Evolutionary conservation across 1,284 basidiomycete species (phyloP).

Genomic region (Tylopilus orsonianus): DNA sequence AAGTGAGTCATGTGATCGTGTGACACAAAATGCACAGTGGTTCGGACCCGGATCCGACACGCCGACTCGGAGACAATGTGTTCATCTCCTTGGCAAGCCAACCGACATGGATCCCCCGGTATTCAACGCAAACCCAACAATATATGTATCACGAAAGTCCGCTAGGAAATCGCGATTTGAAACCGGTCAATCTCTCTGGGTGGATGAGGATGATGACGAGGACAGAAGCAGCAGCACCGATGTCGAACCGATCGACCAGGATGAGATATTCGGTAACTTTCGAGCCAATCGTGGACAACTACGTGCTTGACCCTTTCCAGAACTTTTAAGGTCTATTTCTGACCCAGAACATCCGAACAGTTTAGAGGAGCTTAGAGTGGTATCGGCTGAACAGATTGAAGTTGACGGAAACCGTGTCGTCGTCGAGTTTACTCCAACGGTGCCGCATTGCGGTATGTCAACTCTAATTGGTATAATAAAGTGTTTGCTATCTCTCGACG

Average conservation of each 20-base stretch:
- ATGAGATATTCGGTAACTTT: conserved; percentile 63
- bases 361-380: conserved; percentile 96
- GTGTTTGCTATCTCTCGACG: not conserved
- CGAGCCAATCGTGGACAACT: not conserved
- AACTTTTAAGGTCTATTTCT: conserved; percentile 89
- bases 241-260: conserved; percentile 65
- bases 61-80: not conserved
- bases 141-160: conserved; percentile 48
- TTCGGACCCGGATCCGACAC: no score
- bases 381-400: conserved; percentile 85
- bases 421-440: conserved; percentile 95
- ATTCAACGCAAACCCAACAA: conserved; percentile 65
- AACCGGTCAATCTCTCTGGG: conserved; percentile 48
- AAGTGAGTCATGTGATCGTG: conserved; percentile 23
- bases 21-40: conserved; percentile 18
- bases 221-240: conserved; percentile 27
- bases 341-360: conserved; percentile 98
- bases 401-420: conserved; percentile 73
- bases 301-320: conserved; percentile 40
- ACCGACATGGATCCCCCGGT: conserved; percentile 46
- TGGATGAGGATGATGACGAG: conserved; percentile 43
- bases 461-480: conserved; percentile 80
- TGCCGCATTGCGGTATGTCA: conserved; percentile 98
- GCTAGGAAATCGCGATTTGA: conserved; percentile 37
- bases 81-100: no score